Conservation (phyloP, 2,329 filamentous ascomycete species). For the Phoma sp. region DNA sequence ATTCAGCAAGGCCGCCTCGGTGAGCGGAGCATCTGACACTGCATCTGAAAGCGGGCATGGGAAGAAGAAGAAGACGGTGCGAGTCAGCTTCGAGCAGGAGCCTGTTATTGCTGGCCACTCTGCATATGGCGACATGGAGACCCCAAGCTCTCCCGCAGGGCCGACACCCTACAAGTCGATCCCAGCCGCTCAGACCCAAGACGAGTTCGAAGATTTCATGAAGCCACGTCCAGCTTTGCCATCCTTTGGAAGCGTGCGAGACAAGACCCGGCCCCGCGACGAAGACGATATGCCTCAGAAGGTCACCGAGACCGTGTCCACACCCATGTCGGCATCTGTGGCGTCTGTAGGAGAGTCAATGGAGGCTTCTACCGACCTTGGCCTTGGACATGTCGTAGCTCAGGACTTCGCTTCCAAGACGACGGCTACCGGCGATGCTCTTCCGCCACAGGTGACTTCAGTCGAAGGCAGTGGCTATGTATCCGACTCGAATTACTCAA, state of each 20-base stretch:
- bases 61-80: slow-evolving; percentile 63
- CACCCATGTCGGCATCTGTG: slow-evolving; percentile 42
- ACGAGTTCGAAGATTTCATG: slow-evolving; percentile 71
- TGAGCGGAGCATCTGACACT: slow-evolving; percentile 63
- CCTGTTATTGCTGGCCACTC: slow-evolving; percentile 61
- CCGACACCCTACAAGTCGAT: slow-evolving; percentile 54
- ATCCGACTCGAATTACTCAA: slow-evolving; percentile 60
- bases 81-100: slow-evolving; percentile 83
- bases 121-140: slow-evolving; percentile 30
- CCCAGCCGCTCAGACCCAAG: slow-evolving; percentile 53
- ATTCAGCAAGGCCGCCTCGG: slow-evolving; percentile 50
- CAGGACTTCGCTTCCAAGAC: slow-evolving; percentile 60
- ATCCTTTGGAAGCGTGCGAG: slow-evolving; percentile 75
- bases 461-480: slow-evolving; percentile 70
- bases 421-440: slow-evolving; percentile 60
- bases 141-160: slow-evolving; percentile 27
- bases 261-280: slow-evolving; percentile 59
- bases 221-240: slow-evolving; percentile 76
- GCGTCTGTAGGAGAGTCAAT: slow-evolving; percentile 47
- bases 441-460: slow-evolving; percentile 74
- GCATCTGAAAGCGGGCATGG: slow-evolving; percentile 54
- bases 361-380: slow-evolving; percentile 66
- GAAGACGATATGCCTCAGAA: slow-evolving; percentile 60
- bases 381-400: slow-evolving; percentile 61
- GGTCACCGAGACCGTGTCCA: slow-evolving; percentile 54